phyloP scores from a whole-genome alignment of 257 asterid genomes.

The Solanum paucissectum region DNA sequence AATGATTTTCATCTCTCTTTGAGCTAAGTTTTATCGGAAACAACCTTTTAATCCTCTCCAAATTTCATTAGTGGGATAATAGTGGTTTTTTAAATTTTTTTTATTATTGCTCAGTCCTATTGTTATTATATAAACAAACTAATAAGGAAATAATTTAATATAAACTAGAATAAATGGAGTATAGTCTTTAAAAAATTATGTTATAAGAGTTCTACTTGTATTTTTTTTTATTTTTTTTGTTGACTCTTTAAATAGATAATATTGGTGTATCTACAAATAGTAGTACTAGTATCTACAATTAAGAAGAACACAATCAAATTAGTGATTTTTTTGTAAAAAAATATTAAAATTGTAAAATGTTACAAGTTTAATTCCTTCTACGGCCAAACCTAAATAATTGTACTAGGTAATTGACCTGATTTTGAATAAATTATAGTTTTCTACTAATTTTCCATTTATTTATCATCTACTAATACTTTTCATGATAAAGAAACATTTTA shows the following conservation, averaged over 20 bases:
- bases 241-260: too few species aligned
- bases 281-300: too few species aligned
- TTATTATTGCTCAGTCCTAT: too few species aligned
- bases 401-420: neutral
- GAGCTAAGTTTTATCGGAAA: neutral
- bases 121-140: too few species aligned
- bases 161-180: neutral
- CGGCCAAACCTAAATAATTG: neutral
- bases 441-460: neutral
- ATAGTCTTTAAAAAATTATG: too few species aligned
- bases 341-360: neutral
- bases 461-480: too few species aligned
- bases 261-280: too few species aligned
- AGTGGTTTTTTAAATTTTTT: too few species aligned
- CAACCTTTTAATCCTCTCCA: accelerated
- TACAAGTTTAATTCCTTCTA: neutral
- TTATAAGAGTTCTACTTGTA: too few species aligned
- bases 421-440: neutral
- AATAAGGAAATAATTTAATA: neutral
- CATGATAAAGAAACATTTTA: neutral
- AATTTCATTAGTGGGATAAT: too few species aligned
- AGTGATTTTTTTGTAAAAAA: neutral
- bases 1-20: neutral
- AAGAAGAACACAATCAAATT: neutral
- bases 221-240: too few species aligned